A percentile compares a stretch with the other conserved stretches of the same genome.
These are phyloP conservation scores for Ulota crispa DNA, from an alignment of 225 moss, liverwort and hornwort genomes.

Conservation along the genomic window DNA sequence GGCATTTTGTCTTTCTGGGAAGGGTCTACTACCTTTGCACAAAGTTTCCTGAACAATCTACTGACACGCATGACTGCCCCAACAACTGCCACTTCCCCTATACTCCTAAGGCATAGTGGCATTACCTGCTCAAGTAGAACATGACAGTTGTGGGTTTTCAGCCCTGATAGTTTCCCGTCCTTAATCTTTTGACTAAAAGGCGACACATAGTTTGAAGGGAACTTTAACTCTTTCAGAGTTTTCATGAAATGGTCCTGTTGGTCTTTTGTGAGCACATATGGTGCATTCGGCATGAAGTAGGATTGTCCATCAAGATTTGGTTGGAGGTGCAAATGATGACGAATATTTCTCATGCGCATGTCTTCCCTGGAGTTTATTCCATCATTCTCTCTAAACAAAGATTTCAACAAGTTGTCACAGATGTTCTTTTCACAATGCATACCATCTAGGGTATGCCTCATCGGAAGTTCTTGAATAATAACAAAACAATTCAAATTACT, in stretches of 20 bases:
- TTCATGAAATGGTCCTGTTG: no score
- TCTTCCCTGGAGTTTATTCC: background rate
- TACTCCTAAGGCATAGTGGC: background rate
- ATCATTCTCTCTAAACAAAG: background rate
- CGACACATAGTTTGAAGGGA: background rate
- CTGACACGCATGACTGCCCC: background rate
- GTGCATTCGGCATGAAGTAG: no score
- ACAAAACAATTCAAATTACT: no score
- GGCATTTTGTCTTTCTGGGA: no score
- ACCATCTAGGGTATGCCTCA: background rate
- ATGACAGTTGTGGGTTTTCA: background rate
- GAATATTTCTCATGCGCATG: no score
- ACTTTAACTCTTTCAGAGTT: no score
- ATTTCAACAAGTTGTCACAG: background rate
- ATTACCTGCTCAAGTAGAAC: background rate
- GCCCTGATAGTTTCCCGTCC: background rate
- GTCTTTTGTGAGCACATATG: no score
- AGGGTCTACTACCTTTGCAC: no score
- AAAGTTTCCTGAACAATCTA: accelerated
- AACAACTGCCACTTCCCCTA: background rate
- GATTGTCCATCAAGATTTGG: no score
- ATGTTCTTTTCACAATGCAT: background rate
- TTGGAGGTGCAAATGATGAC: no score
- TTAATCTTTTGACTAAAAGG: background rate
- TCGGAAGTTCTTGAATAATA: background rate